Evolutionary conservation across 164 flowering plant genomes (phyloP), one percentile per base, ranked within the genome.

Genomic region (Buxus sempervirens): DNA sequence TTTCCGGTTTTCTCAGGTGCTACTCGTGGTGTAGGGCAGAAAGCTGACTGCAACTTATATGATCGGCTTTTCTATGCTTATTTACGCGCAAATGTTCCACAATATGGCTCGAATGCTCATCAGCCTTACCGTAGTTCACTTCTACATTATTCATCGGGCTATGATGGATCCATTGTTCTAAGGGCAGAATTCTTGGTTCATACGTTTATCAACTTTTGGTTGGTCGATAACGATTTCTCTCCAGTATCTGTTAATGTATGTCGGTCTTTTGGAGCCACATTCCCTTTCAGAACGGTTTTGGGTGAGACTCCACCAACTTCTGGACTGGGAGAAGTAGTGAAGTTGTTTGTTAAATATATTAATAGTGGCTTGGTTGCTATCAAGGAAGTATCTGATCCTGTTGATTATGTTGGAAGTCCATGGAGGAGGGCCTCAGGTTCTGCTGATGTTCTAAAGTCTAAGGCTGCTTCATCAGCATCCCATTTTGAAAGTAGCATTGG

Each of bases 141-240:
- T 13, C 81, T 90, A 59, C 89, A 89, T 63, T 82, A 85, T 72
- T 73, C 84, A 0, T 57, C 78, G 0, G 79, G 72, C 9, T 60
- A 66, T 69, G 96, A 89, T 77, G 82, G 76, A 60, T 77, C 84
- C 0, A 64, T 68, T 54, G 23, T 69, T 36, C 28, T 62, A 45
- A 69, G 75, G 45, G 91, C 90, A 0, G 96, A 93, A 71, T 93
- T 93, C 70, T 23, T 90, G 66, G 88, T 89, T 49, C 48, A 85
- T 59, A 60, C 87, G 0, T 70, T 89, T 42, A 69, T 82, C 45
- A 81, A 89, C 58, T 93, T 82, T 76, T 93, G 96, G 96, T 68
- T 93, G 71, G 86, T 88, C 15, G 96, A 89, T 59, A 90, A 84
- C 79, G 98, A 93, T 65, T 90, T 93, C 64, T 93, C 96, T 0